Conservation (phyloP, 331 rosid genomes). For the Saraca asoca region DNA sequence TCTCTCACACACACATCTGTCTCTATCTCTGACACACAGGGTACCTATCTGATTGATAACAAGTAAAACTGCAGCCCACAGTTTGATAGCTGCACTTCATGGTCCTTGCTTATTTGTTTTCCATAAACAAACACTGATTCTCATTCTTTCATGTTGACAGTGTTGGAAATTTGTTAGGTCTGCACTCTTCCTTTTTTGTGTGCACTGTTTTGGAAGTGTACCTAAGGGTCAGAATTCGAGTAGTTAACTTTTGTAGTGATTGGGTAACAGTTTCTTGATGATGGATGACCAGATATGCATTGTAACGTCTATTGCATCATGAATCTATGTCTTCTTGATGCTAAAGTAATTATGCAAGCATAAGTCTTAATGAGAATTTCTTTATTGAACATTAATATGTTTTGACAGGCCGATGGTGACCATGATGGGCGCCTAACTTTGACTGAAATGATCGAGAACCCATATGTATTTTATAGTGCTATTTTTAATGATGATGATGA, state of each 20-base stretch:
- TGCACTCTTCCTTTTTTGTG: too few relatives aligned
- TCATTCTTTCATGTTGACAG: too few relatives aligned
- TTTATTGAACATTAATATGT: slow-evolving; percentile 21
- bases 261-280: neutral
- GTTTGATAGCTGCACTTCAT: slow-evolving; percentile 16
- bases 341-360: slow-evolving; percentile 2
- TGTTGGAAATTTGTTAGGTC: too few relatives aligned
- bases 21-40: neutral
- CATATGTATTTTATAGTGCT: slow-evolving; percentile 92
- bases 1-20: too few relatives aligned
- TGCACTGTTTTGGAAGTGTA: too few relatives aligned
- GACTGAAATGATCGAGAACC: slow-evolving; percentile 95
- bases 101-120: slow-evolving; percentile 28
- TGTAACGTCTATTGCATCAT: slow-evolving; percentile 31
- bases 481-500: slow-evolving; percentile 75
- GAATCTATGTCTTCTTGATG: neutral
- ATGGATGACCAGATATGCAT: neutral
- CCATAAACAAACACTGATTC: too few relatives aligned
- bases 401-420: slow-evolving; percentile 81
- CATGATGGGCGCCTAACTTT: slow-evolving; percentile 83
- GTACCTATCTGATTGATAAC: too few relatives aligned
- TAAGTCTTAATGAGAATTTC: slow-evolving; percentile 8
- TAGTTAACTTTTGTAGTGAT: slow-evolving; percentile 7
- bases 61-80: neutral
- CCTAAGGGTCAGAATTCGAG: neutral